Evolutionary conservation across 768 basidiomycete species (phyloP).

Genomic region (Suillus ampliporus): DNA sequence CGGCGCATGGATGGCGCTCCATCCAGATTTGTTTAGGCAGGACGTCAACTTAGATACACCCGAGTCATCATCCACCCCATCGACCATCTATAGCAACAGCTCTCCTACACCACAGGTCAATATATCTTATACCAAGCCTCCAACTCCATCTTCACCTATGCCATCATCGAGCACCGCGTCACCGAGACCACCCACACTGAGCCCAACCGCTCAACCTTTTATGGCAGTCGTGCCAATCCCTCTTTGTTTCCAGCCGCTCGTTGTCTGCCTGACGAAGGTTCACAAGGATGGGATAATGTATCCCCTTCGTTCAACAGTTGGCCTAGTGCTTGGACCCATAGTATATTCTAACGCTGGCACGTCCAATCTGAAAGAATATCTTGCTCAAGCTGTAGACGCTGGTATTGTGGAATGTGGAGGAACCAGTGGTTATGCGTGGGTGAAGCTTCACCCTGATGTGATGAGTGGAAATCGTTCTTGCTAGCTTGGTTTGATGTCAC

Average conservation of each 20-base stretch:
- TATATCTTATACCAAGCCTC: background rate
- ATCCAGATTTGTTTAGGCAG: slow-evolving; percentile 16
- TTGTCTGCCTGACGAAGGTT: slow-evolving; percentile 38
- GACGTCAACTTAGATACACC: slow-evolving; percentile 3
- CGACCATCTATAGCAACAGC: background rate
- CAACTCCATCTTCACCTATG: background rate
- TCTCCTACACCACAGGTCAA: background rate
- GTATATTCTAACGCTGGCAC: slow-evolving; percentile 48
- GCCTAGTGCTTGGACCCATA: slow-evolving; percentile 34
- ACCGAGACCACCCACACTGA: no score
- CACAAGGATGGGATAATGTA: slow-evolving; percentile 37
- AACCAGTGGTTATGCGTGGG: slow-evolving; percentile 42
- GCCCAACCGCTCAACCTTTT: background rate
- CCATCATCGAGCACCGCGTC: no score
- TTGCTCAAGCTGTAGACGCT: slow-evolving; percentile 41
- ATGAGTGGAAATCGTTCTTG: background rate
- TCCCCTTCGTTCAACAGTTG: slow-evolving; percentile 47
- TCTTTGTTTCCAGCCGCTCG: slow-evolving; percentile 33
- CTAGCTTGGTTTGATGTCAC: background rate
- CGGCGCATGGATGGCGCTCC: slow-evolving; percentile 35
- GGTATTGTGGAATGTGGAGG: slow-evolving; percentile 50
- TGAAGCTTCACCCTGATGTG: background rate
- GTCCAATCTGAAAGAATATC: slow-evolving; percentile 47
- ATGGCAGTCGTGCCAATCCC: slow-evolving; percentile 10
- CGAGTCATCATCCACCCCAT: slow-evolving; percentile 23